phyloP scores from a whole-genome alignment of 495 filamentous ascomycete genomes.

The Pyrenula massariospora region DNA sequence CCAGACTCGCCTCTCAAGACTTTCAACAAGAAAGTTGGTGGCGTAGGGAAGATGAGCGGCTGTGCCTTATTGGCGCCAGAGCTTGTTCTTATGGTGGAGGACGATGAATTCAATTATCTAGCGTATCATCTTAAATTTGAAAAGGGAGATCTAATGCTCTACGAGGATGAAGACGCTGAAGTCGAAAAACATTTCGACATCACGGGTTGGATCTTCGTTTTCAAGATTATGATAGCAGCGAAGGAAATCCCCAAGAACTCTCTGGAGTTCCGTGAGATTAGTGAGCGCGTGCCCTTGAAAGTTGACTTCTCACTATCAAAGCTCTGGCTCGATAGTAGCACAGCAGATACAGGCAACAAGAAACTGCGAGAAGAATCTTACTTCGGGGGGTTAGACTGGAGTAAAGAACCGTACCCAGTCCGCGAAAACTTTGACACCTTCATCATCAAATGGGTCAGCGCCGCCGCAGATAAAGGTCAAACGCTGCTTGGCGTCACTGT shows the following conservation, averaged over 20 bases:
- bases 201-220: not conserved
- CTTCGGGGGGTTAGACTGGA: not conserved
- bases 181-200: not conserved
- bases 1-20: not conserved
- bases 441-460: not conserved
- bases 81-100: not conserved
- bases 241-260: not conserved
- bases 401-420: not conserved
- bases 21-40: not conserved
- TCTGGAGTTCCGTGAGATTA: not conserved
- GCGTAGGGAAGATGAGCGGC: not conserved
- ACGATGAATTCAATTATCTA: not conserved
- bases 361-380: not conserved
- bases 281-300: not conserved
- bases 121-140: not conserved
- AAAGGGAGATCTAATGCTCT: not conserved
- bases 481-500: not conserved
- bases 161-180: not conserved
- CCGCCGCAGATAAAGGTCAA: not conserved
- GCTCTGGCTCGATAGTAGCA: not conserved
- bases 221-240: not conserved
- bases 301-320: not conserved
- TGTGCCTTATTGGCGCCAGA: not conserved
- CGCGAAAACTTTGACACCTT: not conserved
- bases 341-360: not conserved